Evolutionary conservation across 2,329 filamentous ascomycete genomes (phyloP).

Genomic region (Fusarium kyushuense): DNA sequence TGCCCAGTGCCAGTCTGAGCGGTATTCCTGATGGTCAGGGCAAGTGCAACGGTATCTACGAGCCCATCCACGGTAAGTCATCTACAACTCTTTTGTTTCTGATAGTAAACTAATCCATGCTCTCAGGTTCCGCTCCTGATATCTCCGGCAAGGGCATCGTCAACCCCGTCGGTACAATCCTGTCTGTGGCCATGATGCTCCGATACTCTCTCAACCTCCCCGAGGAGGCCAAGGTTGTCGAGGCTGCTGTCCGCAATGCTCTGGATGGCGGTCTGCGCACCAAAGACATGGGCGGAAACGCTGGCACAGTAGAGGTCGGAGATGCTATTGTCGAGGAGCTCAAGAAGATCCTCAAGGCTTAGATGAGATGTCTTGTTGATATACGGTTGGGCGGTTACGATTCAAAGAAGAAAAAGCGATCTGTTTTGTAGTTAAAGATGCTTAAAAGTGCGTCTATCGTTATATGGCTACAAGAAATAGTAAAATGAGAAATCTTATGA

Average conservation of each 20-base stretch:
- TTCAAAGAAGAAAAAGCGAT: conserved; percentile 15
- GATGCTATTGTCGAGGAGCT: conserved; percentile 82
- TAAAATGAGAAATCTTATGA: conserved; percentile 1
- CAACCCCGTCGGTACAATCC: conserved; percentile 88
- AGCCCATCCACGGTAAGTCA: conserved; percentile 89
- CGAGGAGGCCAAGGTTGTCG: conserved; percentile 80
- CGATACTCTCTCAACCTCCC: conserved; percentile 89
- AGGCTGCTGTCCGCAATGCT: conserved; percentile 82
- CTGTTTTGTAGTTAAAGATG: not conserved
- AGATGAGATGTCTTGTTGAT: not conserved
- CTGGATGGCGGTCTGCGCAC: conserved; percentile 85
- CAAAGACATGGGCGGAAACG: conserved; percentile 84
- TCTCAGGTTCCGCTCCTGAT: conserved; percentile 56
- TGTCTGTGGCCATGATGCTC: conserved; percentile 95
- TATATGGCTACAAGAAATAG: conserved; percentile 4
- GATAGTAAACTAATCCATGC: not conserved
- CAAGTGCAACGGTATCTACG: conserved; percentile 93
- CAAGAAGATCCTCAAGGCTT: conserved; percentile 70
- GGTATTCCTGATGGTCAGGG: conserved; percentile 87
- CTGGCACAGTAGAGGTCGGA: conserved; percentile 77
- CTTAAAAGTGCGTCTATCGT: not conserved
- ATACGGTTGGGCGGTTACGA: not conserved
- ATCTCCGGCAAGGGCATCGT: conserved; percentile 93
- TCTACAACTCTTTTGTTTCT: not conserved
- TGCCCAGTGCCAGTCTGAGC: conserved; percentile 88